Evolutionary conservation across 768 basidiomycete genomes (phyloP).

Genomic region (Rubroboletus satanas): DNA sequence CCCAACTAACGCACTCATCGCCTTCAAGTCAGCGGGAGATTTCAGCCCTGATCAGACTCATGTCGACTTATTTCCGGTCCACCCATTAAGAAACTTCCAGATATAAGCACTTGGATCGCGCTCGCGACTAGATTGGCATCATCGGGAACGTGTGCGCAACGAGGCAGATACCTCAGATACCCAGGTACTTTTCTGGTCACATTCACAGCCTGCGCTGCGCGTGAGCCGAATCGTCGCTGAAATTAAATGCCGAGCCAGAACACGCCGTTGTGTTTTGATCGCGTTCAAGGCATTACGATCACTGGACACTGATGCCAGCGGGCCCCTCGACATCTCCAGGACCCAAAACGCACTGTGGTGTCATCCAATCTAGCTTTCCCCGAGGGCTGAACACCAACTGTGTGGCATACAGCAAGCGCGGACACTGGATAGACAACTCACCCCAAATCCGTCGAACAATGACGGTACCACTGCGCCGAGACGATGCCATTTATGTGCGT

Average conservation of each 20-base stretch:
- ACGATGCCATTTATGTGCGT: slow-evolving; percentile 13
- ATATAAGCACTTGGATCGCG: slow-evolving; percentile 17
- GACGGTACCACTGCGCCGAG: slow-evolving; percentile 3
- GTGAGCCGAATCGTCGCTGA: slow-evolving; percentile 9
- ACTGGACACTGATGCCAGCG: slow-evolving; percentile 7
- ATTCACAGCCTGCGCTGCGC: slow-evolving; percentile 12
- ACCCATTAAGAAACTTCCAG: slow-evolving; percentile 12
- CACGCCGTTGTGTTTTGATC: slow-evolving; percentile 7
- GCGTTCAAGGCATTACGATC: not conserved
- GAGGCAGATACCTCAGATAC: slow-evolving; percentile 24
- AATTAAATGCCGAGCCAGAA: slow-evolving; percentile 22
- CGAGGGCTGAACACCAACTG: not conserved
- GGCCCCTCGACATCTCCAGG: slow-evolving; percentile 1
- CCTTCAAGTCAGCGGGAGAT: slow-evolving; percentile 12
- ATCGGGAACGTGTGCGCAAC: slow-evolving; percentile 28
- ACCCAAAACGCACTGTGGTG: slow-evolving; percentile 3
- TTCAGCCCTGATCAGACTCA: slow-evolving; percentile 24
- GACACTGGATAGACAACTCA: not conserved
- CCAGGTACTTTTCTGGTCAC: not conserved
- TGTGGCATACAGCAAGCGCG: slow-evolving; percentile 4
- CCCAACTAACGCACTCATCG: slow-evolving; percentile 3
- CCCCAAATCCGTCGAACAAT: slow-evolving; percentile 7
- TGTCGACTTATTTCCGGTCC: slow-evolving; percentile 31
- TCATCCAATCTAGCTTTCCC: not conserved
- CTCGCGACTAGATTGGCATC: slow-evolving; percentile 28